Base-by-base conservation (phyloP, 2,329 filamentous ascomycete genomes). In the Diaporthe capsici region DNA sequence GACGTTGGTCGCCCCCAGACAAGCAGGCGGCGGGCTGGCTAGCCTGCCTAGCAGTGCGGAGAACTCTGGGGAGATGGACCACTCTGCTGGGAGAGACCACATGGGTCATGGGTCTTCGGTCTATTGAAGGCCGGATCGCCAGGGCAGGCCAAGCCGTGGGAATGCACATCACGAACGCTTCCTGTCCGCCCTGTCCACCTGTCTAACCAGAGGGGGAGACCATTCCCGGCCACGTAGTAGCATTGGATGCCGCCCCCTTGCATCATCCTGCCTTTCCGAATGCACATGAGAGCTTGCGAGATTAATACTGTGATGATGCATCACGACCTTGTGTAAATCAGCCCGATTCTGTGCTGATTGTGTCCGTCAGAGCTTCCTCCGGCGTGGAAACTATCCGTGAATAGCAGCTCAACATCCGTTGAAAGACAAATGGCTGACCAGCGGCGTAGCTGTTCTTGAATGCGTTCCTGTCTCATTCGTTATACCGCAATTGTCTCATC, bases 71-170 rank as follows among this genome's bases (percentile, higher is more conserved):
- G 65, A 42, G 49, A 55, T 28, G 65, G 34, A 42, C 65, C 65
- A 42, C 22, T 55, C 47, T 70, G 65, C 65, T 70, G 65, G 65
- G 31, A 68, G 49, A 55, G 10, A 28, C 31, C n/a, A 31, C 49
- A 70, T 55, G 65, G 65, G 49, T 55, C 65, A 42, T 70, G 65
- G 65, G 65, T 70, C 34, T 55, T 70, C 65, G 73, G 73, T 71
- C 39, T 44, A 74, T 71, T 34, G 67, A 55, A 55, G 65, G 25
- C 65, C 65, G 65, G 65, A 70, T 70, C 65, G 47, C 22, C 65
- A 70, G 65, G 47, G 49, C 47, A 70, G 65, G 47, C 65, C 65
- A 68, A 68, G 61, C 20, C 44, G 9, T 10, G 60, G 61, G 42
- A 47, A 65, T 53, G 63, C 63, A 68, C 63, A 37, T 51, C 44